A percentile compares a stretch with the other conserved stretches of the same genome.
These are phyloP conservation scores for Phytophthora palmivora DNA, from an alignment of 352 stramenopile genomes.

Conservation along the genomic window DNA sequence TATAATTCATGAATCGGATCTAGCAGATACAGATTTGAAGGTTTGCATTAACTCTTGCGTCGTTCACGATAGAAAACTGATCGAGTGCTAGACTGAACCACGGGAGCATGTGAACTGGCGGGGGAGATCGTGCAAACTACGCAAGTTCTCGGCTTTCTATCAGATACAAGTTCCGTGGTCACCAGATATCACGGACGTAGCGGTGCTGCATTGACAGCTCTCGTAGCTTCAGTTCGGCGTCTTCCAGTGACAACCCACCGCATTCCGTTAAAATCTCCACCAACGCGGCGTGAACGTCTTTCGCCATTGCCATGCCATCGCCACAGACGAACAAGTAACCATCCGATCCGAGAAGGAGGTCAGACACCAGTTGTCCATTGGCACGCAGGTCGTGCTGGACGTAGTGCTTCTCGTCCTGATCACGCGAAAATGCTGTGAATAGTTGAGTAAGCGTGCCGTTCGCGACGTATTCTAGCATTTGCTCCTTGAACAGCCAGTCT, in stretches of 20 bases:
- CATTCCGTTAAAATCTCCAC: conserved; percentile 78
- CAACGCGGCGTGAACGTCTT: conserved; percentile 93
- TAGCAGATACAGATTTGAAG: too few relatives aligned
- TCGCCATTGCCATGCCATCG: conserved; percentile 95
- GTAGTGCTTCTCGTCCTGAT: conserved; percentile 93
- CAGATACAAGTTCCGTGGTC: conserved; percentile 15
- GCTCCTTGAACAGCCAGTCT: conserved; percentile 93
- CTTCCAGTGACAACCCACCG: conserved; percentile 56
- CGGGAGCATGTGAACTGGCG: conserved; percentile 23
- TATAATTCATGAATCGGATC: not conserved
- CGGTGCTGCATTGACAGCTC: conserved; percentile 71
- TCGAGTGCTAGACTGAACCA: conserved; percentile 17
- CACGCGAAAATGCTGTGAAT: conserved; percentile 93
- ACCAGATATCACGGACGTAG: conserved; percentile 93
- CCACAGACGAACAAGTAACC: conserved; percentile 96
- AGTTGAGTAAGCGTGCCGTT: conserved; percentile 85
- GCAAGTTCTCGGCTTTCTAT: conserved; percentile 8
- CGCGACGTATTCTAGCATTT: conserved; percentile 81
- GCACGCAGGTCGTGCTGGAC: conserved; percentile 90
- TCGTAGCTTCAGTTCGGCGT: conserved; percentile 66
- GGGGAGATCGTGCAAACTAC: conserved; percentile 33
- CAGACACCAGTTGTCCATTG: conserved; percentile 65
- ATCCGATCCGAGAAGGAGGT: conserved; percentile 78
- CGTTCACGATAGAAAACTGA: not conserved
- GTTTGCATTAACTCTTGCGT: conserved; percentile 21